Base-by-base conservation (phyloP, 768 basidiomycete genomes). In the Mrakia frigida region DNA sequence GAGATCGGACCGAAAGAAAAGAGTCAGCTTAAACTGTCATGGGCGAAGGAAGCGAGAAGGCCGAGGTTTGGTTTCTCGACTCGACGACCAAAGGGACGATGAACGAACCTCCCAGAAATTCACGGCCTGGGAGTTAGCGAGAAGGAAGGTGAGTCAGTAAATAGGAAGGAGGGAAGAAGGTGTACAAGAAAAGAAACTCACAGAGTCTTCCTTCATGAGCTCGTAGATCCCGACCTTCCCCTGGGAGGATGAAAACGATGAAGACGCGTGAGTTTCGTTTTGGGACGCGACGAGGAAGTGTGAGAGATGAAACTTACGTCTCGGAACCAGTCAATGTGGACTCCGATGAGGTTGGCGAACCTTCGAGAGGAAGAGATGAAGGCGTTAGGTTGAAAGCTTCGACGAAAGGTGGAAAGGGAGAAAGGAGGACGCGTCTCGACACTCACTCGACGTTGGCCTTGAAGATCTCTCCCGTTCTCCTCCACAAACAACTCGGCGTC, bases 391-490 rank as follows among this genome's bases (percentile, higher is more conserved):
- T n/a, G n/a, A n/a, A n/a, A n/a, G n/a, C n/a, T n/a, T n/a, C n/a
- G n/a, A n/a, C n/a, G n/a, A n/a, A n/a, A n/a, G n/a, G n/a, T n/a
- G n/a, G n/a, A n/a, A n/a, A n/a, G 25, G 1, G 35, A 25, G 39
- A 41, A 28, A 37, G 18, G 31, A 11, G 25, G n/a, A 21, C 21
- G 33, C 46, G 43, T 46, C 43, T 46, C 43, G 14, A 46, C 6
- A 77, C 76, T 60, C 28, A 77, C 84, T 96, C 94, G 74, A 93
- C 88, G 82, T 99, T 99, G 61, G 91, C 95, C 83, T 98, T 98
- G 86, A 98, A 98, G 79, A 98, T 98, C 85, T 98, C 95, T 46
- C 96, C 96, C 3, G 96, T 99, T 68, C 96, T 86, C 37, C 95
- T 87, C 96, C 96, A 98, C 9, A 98, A 87, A 79, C 96, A 99